Evolutionary conservation across 306 rosid species (phyloP), one percentile per base, ranked within the genome.

Genomic region (Vicia villosa): DNA sequence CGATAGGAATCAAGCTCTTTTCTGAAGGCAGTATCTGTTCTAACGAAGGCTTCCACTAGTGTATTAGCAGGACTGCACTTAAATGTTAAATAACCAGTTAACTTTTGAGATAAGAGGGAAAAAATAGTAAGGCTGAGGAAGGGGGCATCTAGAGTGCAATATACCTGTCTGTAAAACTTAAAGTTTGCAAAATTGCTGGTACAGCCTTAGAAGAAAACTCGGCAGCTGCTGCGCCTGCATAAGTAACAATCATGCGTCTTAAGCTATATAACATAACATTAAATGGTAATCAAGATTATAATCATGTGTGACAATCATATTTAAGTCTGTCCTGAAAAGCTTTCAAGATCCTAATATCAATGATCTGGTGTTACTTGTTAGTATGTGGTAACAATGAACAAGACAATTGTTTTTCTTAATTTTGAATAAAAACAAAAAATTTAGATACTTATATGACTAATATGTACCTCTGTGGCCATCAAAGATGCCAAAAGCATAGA

Each of bases 191-290:
- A 86, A 87, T 74, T 68, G 87, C 85, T 42, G 92, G 98, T 65
- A 94, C 56, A 49, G 95, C 97, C 77, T 63, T 79, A 66, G 78
- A 91, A 55, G 95, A 86, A 84, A 94, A 94, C 84, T 90, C 95
- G 6, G 98, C 96, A 50, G 98, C 97, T 51, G 88, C 97, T 32
- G 95, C 90, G 77, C 98, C 98, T 92, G 83, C 85, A 79, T 60
- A 68, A n/a, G 63, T 71, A 67, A 51, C 15, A 75, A 46, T 15
- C 59, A 68, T 5, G 66, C 58, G 10, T 63, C 16, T 63, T 54
- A 50, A 43, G 62, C 47, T 54, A 38, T 59, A 30, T 38, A 30
- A 32, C 9, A 5, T 32, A 5, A 32, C 8, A 32, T 1, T 32
- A 32, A 32, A 28, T 28, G 26, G 3, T 22, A 1, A 22, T 22